Percentiles rank a stretch among this genome's conserved stretches.
These are phyloP conservation scores for Cenchrus purpureus DNA, from an alignment of 176 grass and related monocot species.

Conservation along the genomic window DNA sequence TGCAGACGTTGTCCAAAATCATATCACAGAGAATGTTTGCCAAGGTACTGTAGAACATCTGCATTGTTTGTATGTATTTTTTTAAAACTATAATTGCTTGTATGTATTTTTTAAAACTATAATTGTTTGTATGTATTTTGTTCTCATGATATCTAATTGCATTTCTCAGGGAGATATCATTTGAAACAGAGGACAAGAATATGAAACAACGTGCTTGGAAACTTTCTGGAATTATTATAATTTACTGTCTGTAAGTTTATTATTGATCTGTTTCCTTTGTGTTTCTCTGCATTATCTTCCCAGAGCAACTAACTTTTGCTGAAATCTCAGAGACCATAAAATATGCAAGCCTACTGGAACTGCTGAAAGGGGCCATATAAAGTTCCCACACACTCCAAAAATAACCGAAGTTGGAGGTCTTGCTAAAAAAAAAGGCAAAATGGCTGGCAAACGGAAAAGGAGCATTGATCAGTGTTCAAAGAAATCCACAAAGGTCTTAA, in stretches of 20 bases:
- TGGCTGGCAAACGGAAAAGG: constrained; percentile 14
- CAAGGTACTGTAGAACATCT: constrained; percentile 50
- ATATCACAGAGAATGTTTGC: constrained; percentile 79
- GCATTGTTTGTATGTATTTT: constrained; percentile 12
- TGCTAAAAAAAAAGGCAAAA: constrained; percentile 40
- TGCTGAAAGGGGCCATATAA: constrained; percentile 52
- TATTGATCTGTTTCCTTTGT: neutral
- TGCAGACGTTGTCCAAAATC: constrained; percentile 77
- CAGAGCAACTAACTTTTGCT: constrained; percentile 24
- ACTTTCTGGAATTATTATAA: constrained; percentile 41
- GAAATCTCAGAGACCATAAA: constrained; percentile 56
- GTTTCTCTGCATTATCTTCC: constrained; percentile 26
- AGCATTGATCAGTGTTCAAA: neutral
- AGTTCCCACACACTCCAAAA: constrained; percentile 54
- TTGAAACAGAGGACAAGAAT: constrained; percentile 28
- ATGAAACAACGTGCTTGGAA: constrained; percentile 45
- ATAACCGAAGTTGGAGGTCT: constrained; percentile 13
- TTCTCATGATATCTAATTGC: constrained; percentile 12
- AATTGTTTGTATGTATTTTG: no score
- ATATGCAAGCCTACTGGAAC: constrained; percentile 40
- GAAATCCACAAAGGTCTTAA: constrained; percentile 2
- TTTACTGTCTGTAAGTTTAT: constrained; percentile 55
- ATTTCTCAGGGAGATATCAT: constrained; percentile 46
- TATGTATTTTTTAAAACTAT: no score
- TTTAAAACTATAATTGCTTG: neutral